These are phyloP conservation scores for Breynia disticha DNA, from an alignment of 441 rosid species.

Conservation along the genomic window DNA sequence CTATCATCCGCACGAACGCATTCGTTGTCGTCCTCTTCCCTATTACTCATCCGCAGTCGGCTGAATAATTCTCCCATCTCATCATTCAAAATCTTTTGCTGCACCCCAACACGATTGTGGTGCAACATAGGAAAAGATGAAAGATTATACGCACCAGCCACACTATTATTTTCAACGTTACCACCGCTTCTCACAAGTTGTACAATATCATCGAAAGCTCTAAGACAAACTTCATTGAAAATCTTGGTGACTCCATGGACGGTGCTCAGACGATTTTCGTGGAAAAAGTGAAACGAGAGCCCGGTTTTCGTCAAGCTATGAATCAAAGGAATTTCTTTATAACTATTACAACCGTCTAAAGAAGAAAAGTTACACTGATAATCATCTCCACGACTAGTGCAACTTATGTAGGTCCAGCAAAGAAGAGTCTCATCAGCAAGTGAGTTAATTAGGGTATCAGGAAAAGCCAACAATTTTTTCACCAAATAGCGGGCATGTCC, in stretches of 20 bases:
- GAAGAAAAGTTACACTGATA: slow-evolving; percentile 2
- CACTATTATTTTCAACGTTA: neutral
- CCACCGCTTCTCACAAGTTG: slow-evolving; percentile 1
- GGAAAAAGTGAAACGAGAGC: slow-evolving; percentile 27
- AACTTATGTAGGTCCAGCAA: slow-evolving; percentile 32
- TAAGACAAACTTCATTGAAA: slow-evolving; percentile 27
- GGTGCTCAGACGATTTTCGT: slow-evolving; percentile 20
- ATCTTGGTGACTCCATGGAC: slow-evolving; percentile 21
- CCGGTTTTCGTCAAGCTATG: slow-evolving; percentile 17
- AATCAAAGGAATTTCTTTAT: slow-evolving; percentile 31
- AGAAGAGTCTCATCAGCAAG: slow-evolving; percentile 45
- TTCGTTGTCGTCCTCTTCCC: neutral
- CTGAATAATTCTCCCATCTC: slow-evolving; percentile 20
- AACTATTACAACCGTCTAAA: too few relatives aligned
- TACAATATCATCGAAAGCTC: slow-evolving; percentile 43
- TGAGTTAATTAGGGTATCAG: slow-evolving; percentile 23
- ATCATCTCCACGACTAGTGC: slow-evolving; percentile 15
- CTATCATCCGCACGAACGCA: slow-evolving; percentile 24
- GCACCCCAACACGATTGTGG: neutral
- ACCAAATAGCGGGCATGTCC: slow-evolving; percentile 19
- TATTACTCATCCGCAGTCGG: neutral
- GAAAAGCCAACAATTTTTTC: slow-evolving; percentile 10
- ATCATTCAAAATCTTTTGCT: slow-evolving; percentile 9
- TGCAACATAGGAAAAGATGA: neutral
- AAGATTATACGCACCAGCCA: neutral